Evolutionary conservation across 1,284 basidiomycete genomes (phyloP), one percentile per base, ranked within the genome.

Genomic region (Sporisorium reilianum): DNA sequence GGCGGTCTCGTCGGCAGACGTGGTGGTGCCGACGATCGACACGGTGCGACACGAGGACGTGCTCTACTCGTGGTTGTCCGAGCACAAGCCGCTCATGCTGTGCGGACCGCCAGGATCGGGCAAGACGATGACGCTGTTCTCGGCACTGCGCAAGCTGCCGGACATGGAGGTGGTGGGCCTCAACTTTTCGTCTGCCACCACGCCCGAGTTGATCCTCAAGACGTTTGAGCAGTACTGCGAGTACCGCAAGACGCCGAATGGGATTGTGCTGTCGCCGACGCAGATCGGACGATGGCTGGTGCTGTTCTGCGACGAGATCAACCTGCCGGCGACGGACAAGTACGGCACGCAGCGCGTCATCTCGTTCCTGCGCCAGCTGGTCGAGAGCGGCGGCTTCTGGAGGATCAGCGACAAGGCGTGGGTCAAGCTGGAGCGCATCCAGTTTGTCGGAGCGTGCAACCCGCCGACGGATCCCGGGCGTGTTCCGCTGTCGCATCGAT

Each of bases 71-170:
- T 99, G 96, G 95, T 88, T 99, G 2, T 95, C 95, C 0, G 97
- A 99, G 85, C 96, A 99, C 87, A 98, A 98, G 85, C 97, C 97
- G 6, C 89, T 99, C 60, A 93, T 99, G 90, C 89, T 99, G 23
- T 99, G 97, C 85, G 97, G 97, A 50, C 97, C 97, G 80, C 97
- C 97, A 8, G 97, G 97, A 82, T 98, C 96, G 25, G 97, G 97
- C 41, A 99, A 99, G 88, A 99, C 97, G 5, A 99, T 99, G 97
- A 99, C 97, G 0, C 88, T 99, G n/a, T 98, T 99, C 87, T 97
- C 94, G 76, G 97, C 97, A 5, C 89, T 99, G 34, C 91, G 97
- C 61, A 99, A 99, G 86, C 89, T 99, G 46, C 95, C 95, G 4
- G 95, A 99, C 85, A 95, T 99, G 91, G 97, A 99, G 84, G 94